Evolutionary conservation across 495 filamentous ascomycete species (phyloP).

Genomic region (Penicillium desertorum): DNA sequence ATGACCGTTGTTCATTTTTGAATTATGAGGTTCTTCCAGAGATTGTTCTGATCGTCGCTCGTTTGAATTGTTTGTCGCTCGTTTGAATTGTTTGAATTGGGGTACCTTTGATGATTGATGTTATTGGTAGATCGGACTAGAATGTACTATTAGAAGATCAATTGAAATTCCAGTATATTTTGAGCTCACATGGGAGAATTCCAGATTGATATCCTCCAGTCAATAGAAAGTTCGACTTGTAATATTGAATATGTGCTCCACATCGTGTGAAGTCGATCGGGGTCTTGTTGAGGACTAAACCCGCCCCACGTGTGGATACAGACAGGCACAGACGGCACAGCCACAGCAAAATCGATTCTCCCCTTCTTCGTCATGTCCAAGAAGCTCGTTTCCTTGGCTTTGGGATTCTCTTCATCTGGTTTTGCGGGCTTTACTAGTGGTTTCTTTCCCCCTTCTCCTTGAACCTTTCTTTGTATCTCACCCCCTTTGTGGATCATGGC

Average conservation of each 20-base stretch:
- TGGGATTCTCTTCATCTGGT: background rate
- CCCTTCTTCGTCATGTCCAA: slow-evolving; percentile 51
- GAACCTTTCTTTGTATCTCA: too few relatives aligned
- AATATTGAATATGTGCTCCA: too few relatives aligned
- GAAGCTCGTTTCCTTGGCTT: slow-evolving; percentile 46
- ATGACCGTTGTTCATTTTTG: background rate
- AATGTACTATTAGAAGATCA: background rate
- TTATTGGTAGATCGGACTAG: background rate
- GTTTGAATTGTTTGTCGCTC: background rate
- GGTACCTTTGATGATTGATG: background rate
- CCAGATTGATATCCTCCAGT: background rate
- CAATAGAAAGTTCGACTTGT: too few relatives aligned
- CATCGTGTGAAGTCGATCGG: too few relatives aligned
- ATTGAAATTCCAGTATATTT: background rate
- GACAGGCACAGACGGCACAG: slow-evolving; percentile 10
- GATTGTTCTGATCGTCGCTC: background rate
- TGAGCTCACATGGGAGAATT: background rate
- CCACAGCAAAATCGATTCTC: slow-evolving; percentile 8
- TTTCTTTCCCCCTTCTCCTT: background rate
- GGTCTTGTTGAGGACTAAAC: background rate
- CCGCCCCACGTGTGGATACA: slow-evolving; percentile 6
- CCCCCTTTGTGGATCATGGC: background rate
- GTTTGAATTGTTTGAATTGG: background rate
- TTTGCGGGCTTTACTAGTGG: background rate
- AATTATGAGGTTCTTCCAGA: background rate